Base-by-base conservation (phyloP, 1,284 basidiomycete genomes). In the Puccinia sorghi region DNA sequence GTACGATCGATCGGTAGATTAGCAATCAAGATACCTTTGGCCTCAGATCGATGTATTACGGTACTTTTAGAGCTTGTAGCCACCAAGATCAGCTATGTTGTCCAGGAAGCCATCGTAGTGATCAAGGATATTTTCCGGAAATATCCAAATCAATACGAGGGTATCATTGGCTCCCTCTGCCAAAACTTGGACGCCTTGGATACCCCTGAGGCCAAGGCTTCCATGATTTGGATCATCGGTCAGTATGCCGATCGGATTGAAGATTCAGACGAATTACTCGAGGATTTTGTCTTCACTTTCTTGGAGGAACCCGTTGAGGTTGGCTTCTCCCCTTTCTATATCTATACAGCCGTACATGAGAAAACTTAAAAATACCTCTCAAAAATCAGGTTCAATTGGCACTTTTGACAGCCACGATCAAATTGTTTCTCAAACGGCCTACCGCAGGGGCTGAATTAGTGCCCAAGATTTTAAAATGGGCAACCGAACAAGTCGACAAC, bases 221-320 rank as follows among this genome's bases (percentile, higher is more conserved):
- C 95, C 1, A 94, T 99, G 89, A 90, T 99, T 77, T 99, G 97
- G 97, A 95, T 99, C 82, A 88, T 99, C 72, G 97, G 97, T 0
- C 94, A 99, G 86, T 99, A 95, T 83, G 93, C 96, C 6, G 90
- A 99, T 84, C 89, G 91, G 82, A 99, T 99, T 80, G 93, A 97
- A 79, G 97, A 98, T 82, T 92, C 91, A 9, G 94, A 97, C 83
- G 95, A 99, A 82, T 88, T 99, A 67, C 87, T 99, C 83, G 94
- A 97, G 81, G 94, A 97, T 81, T 88, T 98, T 80, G 86, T 95
- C 63, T 95, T 92, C 81, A 91, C 89, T 1, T 99, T 99, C 86
- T 86, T 96, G 81, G 95, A 98, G 80, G 97, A 99, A 84, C 89
- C 91, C n/a, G 90, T 89, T 0, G 93, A 97, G 89, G 92, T 93